phyloP scores from a whole-genome alignment of 176 grass and related monocot species.

The Hordeum marinum region DNA sequence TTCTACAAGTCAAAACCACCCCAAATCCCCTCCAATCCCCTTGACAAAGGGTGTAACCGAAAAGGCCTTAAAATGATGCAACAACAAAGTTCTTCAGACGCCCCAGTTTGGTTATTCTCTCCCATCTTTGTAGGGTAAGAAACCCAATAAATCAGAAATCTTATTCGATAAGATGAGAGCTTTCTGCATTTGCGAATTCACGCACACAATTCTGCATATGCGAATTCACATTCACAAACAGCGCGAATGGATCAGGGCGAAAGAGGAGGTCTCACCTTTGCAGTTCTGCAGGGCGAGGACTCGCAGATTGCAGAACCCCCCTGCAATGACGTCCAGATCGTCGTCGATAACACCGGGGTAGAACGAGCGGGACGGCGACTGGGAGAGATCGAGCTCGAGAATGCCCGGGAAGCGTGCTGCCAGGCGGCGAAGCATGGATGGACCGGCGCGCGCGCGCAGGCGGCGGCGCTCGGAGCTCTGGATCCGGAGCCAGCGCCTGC shows the following conservation, averaged over 20 bases:
- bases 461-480: slow-evolving; percentile 64
- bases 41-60: no score
- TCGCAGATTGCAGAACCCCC: slow-evolving; percentile 35
- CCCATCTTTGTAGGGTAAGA: not conserved
- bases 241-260: not conserved
- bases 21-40: no score
- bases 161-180: not conserved
- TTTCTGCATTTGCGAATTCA: not conserved
- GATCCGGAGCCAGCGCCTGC: slow-evolving; percentile 81
- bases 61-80: not conserved
- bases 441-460: slow-evolving; percentile 66
- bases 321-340: slow-evolving; percentile 48
- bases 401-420: slow-evolving; percentile 45
- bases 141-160: not conserved
- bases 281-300: slow-evolving; percentile 57
- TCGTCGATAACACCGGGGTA: slow-evolving; percentile 61
- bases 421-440: slow-evolving; percentile 69
- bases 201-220: not conserved
- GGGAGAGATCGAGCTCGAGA: slow-evolving; percentile 51
- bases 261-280: slow-evolving; percentile 50
- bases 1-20: no score
- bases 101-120: not conserved
- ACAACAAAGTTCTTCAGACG: not conserved
- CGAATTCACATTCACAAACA: not conserved
- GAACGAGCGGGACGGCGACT: slow-evolving; percentile 62